Evolutionary conservation across 2,329 filamentous ascomycete species (phyloP).

Genomic region (Neopestalotiopsis clavispora): DNA sequence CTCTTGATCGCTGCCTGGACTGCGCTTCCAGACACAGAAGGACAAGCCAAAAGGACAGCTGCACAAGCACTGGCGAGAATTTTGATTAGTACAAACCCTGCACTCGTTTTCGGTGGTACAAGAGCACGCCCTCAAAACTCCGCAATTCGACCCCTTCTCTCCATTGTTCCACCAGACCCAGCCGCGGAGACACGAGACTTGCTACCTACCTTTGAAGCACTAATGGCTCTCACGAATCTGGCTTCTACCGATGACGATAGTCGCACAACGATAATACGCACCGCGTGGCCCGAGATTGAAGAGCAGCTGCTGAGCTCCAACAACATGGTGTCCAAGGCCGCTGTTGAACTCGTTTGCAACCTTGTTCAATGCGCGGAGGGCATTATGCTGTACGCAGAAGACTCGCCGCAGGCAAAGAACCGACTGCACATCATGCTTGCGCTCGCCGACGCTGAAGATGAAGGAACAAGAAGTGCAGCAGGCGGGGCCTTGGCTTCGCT

Average conservation of each 20-base stretch:
- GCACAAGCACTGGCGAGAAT: slow-evolving; percentile 85
- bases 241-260: slow-evolving; percentile 77
- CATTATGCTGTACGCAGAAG: slow-evolving; percentile 71
- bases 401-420: slow-evolving; percentile 68
- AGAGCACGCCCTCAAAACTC: slow-evolving; percentile 76
- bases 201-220: slow-evolving; percentile 85
- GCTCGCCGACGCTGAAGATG: slow-evolving; percentile 84
- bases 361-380: slow-evolving; percentile 74
- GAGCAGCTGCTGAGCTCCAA: slow-evolving; percentile 83
- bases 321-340: slow-evolving; percentile 76
- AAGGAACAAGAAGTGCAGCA: slow-evolving; percentile 79
- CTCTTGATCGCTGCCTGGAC: slow-evolving; percentile 76
- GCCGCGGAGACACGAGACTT: slow-evolving; percentile 72
- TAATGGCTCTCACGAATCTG: slow-evolving; percentile 93
- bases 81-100: slow-evolving; percentile 83
- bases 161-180: slow-evolving; percentile 72
- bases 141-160: slow-evolving; percentile 81
- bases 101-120: slow-evolving; percentile 80
- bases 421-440: slow-evolving; percentile 85
- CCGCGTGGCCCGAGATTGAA: slow-evolving; percentile 78
- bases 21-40: slow-evolving; percentile 59
- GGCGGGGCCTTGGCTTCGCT: slow-evolving; percentile 88
- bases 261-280: slow-evolving; percentile 72
- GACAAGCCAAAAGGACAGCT: slow-evolving; percentile 58
- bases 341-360: slow-evolving; percentile 91